A percentile compares a stretch with the other conserved stretches of the same genome.
phyloP scores from a whole-genome alignment of 768 basidiomycete species.

The Suillus luteus region DNA sequence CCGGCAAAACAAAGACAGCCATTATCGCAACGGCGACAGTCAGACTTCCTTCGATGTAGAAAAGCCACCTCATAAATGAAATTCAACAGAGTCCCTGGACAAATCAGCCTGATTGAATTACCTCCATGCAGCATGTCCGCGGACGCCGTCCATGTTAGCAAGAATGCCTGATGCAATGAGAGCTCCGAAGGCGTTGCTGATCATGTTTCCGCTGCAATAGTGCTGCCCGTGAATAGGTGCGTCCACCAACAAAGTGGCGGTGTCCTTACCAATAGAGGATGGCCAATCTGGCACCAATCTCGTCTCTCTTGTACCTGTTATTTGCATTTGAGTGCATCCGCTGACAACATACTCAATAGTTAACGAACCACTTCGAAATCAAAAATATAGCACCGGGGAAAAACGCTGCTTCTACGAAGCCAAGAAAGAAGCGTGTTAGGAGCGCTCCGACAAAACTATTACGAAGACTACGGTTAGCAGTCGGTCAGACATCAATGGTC shows the following conservation, averaged over 20 bases:
- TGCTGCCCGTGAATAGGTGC: no score
- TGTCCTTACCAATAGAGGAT: constrained; percentile 41
- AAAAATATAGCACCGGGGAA: constrained; percentile 46
- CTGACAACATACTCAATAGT: constrained; percentile 28
- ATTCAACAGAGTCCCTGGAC: constrained; percentile 8
- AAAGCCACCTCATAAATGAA: constrained; percentile 43
- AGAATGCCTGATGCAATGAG: constrained; percentile 52
- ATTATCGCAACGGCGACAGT: constrained; percentile 48
- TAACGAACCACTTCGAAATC: constrained; percentile 35
- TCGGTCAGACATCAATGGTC: neutral
- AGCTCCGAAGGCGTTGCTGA: constrained; percentile 58
- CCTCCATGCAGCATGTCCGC: constrained; percentile 54
- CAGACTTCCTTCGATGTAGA: constrained; percentile 47
- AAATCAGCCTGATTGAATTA: constrained; percentile 3
- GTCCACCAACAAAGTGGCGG: neutral
- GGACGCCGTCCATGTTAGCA: constrained; percentile 46
- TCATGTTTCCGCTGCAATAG: constrained; percentile 40
- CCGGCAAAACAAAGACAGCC: constrained; percentile 49
- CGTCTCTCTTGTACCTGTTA: constrained; percentile 45
- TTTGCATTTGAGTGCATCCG: constrained; percentile 19
- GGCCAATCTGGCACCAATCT: constrained; percentile 46
- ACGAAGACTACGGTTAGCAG: neutral
- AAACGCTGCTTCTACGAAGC: constrained; percentile 52
- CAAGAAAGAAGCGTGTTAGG: constrained; percentile 52
- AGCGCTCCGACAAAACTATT: constrained; percentile 43